phyloP scores from a whole-genome alignment of 208 protist genomes.

The Leishmania mexicana region DNA sequence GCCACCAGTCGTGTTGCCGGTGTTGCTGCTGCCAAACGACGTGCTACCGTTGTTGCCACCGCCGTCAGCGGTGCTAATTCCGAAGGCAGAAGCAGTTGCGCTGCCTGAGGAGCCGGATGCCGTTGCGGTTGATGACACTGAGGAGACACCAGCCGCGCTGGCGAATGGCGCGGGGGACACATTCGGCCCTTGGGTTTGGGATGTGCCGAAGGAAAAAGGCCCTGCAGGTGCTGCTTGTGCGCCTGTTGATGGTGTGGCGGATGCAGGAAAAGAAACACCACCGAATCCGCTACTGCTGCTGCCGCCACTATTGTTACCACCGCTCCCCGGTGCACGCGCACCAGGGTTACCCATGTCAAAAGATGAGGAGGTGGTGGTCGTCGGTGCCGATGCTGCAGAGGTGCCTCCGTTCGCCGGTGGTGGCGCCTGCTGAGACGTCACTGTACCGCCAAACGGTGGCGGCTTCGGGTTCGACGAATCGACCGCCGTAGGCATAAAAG shows the following conservation, averaged over 20 bases:
- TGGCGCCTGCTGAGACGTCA: neutral
- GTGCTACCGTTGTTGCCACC: neutral
- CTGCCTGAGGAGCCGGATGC: neutral
- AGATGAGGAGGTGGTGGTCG: neutral
- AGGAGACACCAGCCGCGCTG: neutral
- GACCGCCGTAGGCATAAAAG: neutral
- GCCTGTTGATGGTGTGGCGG: neutral
- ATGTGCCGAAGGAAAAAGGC: slow-evolving; percentile 1
- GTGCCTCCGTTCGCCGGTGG: neutral
- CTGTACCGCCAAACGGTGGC: neutral
- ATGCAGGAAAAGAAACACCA: neutral
- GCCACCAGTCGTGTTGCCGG: neutral
- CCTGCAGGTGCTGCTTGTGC: neutral
- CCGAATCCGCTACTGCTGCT: neutral
- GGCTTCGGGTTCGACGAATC: neutral
- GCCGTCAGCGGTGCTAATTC: neutral
- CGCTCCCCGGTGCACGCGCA: neutral
- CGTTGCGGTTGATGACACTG: neutral
- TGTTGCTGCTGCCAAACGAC: neutral
- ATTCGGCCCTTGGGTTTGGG: neutral
- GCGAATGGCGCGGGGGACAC: neutral
- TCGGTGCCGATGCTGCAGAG: neutral
- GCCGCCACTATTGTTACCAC: neutral
- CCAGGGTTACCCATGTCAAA: neutral
- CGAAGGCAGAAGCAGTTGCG: neutral